These are phyloP conservation scores for Geotrichum citri-aurantii DNA, from an alignment of 1,139 yeast species.

Conservation along the genomic window DNA sequence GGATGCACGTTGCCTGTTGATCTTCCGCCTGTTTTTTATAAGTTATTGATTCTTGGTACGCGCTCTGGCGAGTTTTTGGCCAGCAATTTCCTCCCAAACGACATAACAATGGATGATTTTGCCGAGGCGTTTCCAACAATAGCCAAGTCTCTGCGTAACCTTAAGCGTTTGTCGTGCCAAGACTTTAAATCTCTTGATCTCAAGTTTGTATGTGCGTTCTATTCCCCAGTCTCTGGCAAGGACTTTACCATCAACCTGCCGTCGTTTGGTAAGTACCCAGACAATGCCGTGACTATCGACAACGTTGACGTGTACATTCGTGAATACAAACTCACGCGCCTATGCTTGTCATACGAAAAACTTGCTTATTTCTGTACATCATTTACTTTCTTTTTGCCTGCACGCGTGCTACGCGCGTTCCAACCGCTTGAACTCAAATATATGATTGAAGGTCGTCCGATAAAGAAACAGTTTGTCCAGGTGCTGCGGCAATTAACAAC, in stretches of 20 bases:
- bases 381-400: neutral
- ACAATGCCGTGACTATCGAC: constrained; percentile 18
- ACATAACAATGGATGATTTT: constrained; percentile 15
- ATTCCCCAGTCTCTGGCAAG: neutral
- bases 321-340: constrained; percentile 20
- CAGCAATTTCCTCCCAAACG: neutral
- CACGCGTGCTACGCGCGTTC: neutral
- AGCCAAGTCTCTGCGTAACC: constrained; percentile 4
- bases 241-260: neutral
- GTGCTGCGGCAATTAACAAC: neutral
- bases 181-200: neutral
- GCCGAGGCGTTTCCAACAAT: constrained; percentile 10
- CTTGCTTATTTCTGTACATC: constrained; percentile 1
- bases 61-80: neutral
- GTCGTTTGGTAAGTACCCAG: neutral
- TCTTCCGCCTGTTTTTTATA: constrained; percentile 27
- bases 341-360: constrained; percentile 15
- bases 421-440: neutral
- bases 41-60: constrained; percentile 14
- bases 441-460: neutral
- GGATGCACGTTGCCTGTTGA: constrained; percentile 28
- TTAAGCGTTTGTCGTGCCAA: neutral
- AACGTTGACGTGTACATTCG: constrained; percentile 20
- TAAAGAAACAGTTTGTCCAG: neutral
- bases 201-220: neutral